Percentiles rank a stretch among this genome's conserved stretches.
Conservation (phyloP, 139 green algal species). For the Astrephomene gubernaculifera region DNA sequence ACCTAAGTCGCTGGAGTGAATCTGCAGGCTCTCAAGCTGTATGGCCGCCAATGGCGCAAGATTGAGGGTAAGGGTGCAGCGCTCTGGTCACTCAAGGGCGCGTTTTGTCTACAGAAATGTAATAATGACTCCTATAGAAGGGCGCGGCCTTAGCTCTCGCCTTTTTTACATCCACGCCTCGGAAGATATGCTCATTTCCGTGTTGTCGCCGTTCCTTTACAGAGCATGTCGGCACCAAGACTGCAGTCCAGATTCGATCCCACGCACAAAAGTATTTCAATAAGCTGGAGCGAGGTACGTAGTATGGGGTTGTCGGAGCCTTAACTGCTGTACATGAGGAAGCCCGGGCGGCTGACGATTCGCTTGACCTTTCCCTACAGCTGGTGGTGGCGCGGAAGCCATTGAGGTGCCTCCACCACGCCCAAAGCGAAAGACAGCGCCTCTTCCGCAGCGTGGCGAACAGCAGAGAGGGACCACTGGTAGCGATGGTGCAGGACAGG, state of each 20-base stretch:
- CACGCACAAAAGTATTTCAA: conserved; percentile 95
- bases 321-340: no score
- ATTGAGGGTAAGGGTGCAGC: conserved; percentile 48
- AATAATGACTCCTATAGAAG: no score
- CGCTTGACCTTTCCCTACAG: background rate
- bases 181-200: no score
- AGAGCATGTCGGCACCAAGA: conserved; percentile 94
- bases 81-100: background rate
- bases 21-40: conserved; percentile 66
- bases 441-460: background rate
- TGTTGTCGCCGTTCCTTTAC: conserved; percentile 6
- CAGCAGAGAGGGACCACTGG: background rate
- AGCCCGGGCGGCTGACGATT: no score
- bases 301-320: background rate
- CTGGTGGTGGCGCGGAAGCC: conserved; percentile 41
- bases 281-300: conserved; percentile 71
- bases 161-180: no score
- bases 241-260: conserved; percentile 91
- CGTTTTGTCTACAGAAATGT: no score
- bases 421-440: conserved; percentile 83
- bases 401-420: conserved; percentile 86
- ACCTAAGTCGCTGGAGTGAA: no score
- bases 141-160: no score
- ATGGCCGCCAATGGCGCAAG: conserved; percentile 58
- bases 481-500: background rate